Evolutionary conservation across 768 basidiomycete species (phyloP), one percentile per base, ranked within the genome.

Genomic region (Boletus speciosus): DNA sequence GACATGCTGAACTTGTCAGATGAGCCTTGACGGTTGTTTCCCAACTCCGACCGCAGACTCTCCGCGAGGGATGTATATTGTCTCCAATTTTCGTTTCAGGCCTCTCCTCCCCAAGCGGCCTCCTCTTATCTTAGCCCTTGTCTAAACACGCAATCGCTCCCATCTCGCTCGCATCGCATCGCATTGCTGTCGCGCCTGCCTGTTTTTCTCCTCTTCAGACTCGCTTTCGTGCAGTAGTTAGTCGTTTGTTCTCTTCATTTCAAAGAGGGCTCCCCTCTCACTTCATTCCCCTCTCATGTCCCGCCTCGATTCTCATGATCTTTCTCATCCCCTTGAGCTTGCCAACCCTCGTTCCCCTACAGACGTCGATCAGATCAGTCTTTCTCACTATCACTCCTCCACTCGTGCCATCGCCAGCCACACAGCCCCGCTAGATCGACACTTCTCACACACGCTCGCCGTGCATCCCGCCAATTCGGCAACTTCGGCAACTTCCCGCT

Each of bases 281-380:
- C 48, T 48, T 48, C 37, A 49, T 46, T 29, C 41, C 21, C 35
- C 39, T 40, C 52, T 55, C 57, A 80, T 81, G 81, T 77, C 79
- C 44, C 76, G 67, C 53, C 60, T 66, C 56, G 78, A 78, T 48
- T 59, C 69, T 43, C 69, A 74, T 59, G 78, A 80, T 52, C 72
- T 69, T 55, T 74, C 76, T 44, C 67, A 66, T 55, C 58, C 59
- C 25, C 66, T 72, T 1, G 74, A 73, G 41, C 61, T 71, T 37
- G 56, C 51, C 19, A 53, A 52, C 35, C 55, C 62, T 53, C 73
- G 69, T 27, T 62, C 64, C 16, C 51, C 64, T 32, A 58, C 66
- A 43, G 74, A 71, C 53, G 58, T 63, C 54, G 76, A 74, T 59
- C 64, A 52, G 46, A 47, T 53, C 54, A 45, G 19, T 47, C 16